Conservation (phyloP, 257 asterid genomes). For the Thymus mandschuricus region DNA sequence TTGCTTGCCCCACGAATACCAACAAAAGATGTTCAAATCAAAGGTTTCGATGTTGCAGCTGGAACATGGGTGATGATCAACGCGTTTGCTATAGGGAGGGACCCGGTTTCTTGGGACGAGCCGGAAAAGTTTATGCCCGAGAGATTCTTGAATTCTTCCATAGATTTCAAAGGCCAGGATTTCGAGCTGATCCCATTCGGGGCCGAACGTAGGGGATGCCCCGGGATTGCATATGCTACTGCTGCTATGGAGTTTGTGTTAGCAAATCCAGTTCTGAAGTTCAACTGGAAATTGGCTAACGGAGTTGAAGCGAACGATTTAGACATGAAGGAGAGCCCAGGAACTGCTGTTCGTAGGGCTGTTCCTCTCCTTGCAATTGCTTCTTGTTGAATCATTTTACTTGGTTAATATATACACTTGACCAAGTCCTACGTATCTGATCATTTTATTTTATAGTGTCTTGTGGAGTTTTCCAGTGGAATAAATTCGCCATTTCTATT, state of each 20-base stretch:
- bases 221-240: slow-evolving; percentile 37
- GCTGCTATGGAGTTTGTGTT: slow-evolving; percentile 34
- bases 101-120: slow-evolving; percentile 33
- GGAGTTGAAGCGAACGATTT: slow-evolving; percentile 36
- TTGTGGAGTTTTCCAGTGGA: no score
- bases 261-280: slow-evolving; percentile 43
- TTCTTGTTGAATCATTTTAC: no score
- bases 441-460: no score
- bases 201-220: slow-evolving; percentile 51
- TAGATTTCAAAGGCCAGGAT: slow-evolving; percentile 37
- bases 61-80: slow-evolving; percentile 15
- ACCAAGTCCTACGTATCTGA: no score
- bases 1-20: not conserved
- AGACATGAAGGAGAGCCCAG: slow-evolving; percentile 45
- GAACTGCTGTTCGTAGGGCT: slow-evolving; percentile 32
- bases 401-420: no score
- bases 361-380: slow-evolving; percentile 41
- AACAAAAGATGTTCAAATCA: not conserved
- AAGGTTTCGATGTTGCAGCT: not conserved
- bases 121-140: slow-evolving; percentile 38
- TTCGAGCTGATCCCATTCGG: slow-evolving; percentile 52
- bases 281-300: slow-evolving; percentile 41
- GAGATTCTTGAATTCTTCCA: slow-evolving; percentile 31
- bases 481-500: no score
- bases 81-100: slow-evolving; percentile 39